A percentile compares a stretch with the other conserved stretches of the same genome.
Evolutionary conservation across 495 filamentous ascomycete genomes (phyloP).

Genomic region (Penicillium roqueforti): DNA sequence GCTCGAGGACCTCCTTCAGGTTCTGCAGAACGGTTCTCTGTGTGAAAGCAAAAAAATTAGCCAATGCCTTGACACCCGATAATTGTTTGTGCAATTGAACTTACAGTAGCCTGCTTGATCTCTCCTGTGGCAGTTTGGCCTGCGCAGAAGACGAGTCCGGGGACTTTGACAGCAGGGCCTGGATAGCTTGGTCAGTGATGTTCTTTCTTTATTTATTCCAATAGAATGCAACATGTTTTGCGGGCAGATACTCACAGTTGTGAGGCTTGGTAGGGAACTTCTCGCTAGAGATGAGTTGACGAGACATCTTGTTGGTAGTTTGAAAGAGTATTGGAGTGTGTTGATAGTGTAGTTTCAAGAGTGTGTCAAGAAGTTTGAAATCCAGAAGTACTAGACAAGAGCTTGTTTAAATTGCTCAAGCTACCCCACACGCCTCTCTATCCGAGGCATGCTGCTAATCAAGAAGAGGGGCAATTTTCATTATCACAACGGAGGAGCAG

Average conservation of each 20-base stretch:
- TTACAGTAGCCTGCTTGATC: constrained; percentile 39
- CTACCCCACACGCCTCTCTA: constrained; percentile 1
- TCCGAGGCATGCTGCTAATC: not conserved
- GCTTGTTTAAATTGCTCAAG: constrained; percentile 8
- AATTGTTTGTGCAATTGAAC: constrained; percentile 4
- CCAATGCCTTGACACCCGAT: not conserved
- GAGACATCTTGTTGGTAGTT: constrained; percentile 29
- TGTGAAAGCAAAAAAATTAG: not conserved
- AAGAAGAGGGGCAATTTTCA: not conserved
- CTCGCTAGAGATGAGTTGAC: constrained; percentile 39
- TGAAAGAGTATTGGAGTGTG: not conserved
- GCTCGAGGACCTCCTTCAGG: constrained; percentile 58
- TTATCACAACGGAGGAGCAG: not conserved
- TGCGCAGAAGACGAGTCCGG: constrained; percentile 38
- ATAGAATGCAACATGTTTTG: not conserved
- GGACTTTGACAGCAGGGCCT: constrained; percentile 38
- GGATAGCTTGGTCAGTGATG: not conserved
- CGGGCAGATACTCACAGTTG: constrained; percentile 27
- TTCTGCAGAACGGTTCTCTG: constrained; percentile 47
- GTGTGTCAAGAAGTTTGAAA: not conserved
- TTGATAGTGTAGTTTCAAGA: not conserved
- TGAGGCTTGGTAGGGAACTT: constrained; percentile 42
- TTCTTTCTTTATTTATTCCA: not conserved
- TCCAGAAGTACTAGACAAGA: not conserved
- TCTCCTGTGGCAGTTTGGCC: constrained; percentile 42